phyloP scores from a whole-genome alignment of 2,329 filamentous ascomycete genomes.

The Ophiostoma fasciatum region DNA sequence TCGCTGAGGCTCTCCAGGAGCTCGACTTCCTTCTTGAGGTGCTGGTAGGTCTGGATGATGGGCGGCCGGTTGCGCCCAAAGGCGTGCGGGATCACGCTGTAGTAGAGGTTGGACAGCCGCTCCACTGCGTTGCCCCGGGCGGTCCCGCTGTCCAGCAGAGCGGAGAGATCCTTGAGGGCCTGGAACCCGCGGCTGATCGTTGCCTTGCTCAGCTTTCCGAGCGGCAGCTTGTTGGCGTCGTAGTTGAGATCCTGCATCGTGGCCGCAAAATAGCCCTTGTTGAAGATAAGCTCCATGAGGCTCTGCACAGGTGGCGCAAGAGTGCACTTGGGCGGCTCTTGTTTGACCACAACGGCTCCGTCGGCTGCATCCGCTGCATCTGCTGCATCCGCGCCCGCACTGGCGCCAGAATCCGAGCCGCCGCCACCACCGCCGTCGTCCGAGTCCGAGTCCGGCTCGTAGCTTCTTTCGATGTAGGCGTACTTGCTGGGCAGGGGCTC shows the following conservation, averaged over 20 bases:
- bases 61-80: slow-evolving; percentile 64
- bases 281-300: slow-evolving; percentile 73
- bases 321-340: slow-evolving; percentile 34
- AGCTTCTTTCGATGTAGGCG: slow-evolving; percentile 66
- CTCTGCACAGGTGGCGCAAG: slow-evolving; percentile 46
- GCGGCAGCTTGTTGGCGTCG: slow-evolving; percentile 59
- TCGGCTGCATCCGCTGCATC: no score
- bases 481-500: slow-evolving; percentile 55
- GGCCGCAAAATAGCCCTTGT: slow-evolving; percentile 53
- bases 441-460: slow-evolving; percentile 50
- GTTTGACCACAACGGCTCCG: slow-evolving; percentile 15
- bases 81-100: slow-evolving; percentile 66
- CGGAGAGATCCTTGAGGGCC: slow-evolving; percentile 59
- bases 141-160: slow-evolving; percentile 40
- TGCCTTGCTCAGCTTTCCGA: slow-evolving; percentile 70
- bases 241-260: slow-evolving; percentile 56
- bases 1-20: slow-evolving; percentile 68
- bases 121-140: slow-evolving; percentile 34
- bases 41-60: slow-evolving; percentile 38
- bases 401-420: no score
- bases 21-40: slow-evolving; percentile 63
- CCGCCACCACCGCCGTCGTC: no score
- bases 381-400: no score
- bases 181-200: slow-evolving; percentile 66
- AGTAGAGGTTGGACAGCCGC: slow-evolving; percentile 61